Base-by-base conservation (phyloP, 768 basidiomycete genomes). In the Kwoniella mangroviensis region DNA sequence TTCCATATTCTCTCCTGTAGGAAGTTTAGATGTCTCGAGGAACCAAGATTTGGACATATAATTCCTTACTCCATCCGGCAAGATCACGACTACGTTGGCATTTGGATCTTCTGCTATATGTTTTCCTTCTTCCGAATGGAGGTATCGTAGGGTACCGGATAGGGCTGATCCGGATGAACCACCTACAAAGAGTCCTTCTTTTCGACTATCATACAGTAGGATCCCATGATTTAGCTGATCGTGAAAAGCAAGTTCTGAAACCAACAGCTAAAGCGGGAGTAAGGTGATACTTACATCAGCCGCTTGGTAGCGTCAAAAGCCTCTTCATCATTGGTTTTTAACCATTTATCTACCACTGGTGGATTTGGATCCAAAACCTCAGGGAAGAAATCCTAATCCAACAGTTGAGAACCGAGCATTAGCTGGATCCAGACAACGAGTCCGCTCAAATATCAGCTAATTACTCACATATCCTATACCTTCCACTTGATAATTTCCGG, bases 41-140 rank as follows among this genome's bases (percentile, higher is more conserved):
- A 95, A 95, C 94, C 94, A 96, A 12, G 90, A 88, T 79, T 94
- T 95, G 84, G 91, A 91, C 89, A 96, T 94, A 79, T 96, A 96
- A 81, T 96, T 96, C 75, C 94, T 88, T 65, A 97, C 89, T 1
- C 94, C 94, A 78, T 99, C 97, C 45, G 97, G 89, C 10, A 97
- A 85, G 34, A 99, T 75, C 0, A 98, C 86, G 0, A 99, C 92
- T 7, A 97, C 93, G 77, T 98, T 99, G 83, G 86, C 94, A 56
- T 87, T 85, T 0, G 88, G 89, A 68, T 88, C 84, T 0, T 90
- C 90, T 10, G 92, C 83, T 17, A 78, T 70, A 34, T 83, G 79
- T 75, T 85, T 83, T 0, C 95, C 96, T 56, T 87, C 88, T 6
- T 88, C 87, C 6, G 87, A 89, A 72, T 87, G 89, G 65, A 99